Evolutionary conservation across 139 green algal genomes (phyloP).

Genomic region (Protoeuglena noctilucae): DNA sequence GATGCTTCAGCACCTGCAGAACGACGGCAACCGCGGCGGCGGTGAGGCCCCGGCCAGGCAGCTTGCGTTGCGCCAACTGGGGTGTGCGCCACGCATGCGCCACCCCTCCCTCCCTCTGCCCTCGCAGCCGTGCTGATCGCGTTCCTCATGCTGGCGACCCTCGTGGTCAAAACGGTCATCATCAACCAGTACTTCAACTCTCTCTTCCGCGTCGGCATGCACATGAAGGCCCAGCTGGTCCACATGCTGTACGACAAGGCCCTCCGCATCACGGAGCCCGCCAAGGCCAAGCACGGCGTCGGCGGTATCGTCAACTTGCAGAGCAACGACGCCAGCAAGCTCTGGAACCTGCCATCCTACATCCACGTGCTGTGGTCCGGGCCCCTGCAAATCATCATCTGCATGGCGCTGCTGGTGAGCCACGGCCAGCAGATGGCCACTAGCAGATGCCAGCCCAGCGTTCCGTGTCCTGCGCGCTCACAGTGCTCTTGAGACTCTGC

Average conservation of each 20-base stretch:
- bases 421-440: too few species aligned
- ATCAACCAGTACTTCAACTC: conserved; percentile 74
- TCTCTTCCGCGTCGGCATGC: conserved; percentile 55
- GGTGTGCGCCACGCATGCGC: too few species aligned
- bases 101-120: too few species aligned
- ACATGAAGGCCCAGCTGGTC: conserved; percentile 49
- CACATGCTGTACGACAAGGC: conserved; percentile 60
- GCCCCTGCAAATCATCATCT: conserved; percentile 28
- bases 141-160: conserved; percentile 19
- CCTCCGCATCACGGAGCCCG: conserved; percentile 36
- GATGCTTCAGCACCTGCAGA: not conserved
- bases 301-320: conserved; percentile 60
- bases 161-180: conserved; percentile 39
- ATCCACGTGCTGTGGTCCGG: conserved; percentile 72
- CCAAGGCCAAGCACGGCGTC: conserved; percentile 32
- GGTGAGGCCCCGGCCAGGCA: too few species aligned
- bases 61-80: too few species aligned
- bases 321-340: conserved; percentile 71
- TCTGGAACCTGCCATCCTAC: conserved; percentile 56
- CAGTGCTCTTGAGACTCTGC: too few species aligned
- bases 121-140: not conserved
- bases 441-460: too few species aligned
- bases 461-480: too few species aligned
- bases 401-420: not conserved
- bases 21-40: not conserved